Conservation (phyloP, 129 eudicot genomes). For the Lactuca sativa region DNA sequence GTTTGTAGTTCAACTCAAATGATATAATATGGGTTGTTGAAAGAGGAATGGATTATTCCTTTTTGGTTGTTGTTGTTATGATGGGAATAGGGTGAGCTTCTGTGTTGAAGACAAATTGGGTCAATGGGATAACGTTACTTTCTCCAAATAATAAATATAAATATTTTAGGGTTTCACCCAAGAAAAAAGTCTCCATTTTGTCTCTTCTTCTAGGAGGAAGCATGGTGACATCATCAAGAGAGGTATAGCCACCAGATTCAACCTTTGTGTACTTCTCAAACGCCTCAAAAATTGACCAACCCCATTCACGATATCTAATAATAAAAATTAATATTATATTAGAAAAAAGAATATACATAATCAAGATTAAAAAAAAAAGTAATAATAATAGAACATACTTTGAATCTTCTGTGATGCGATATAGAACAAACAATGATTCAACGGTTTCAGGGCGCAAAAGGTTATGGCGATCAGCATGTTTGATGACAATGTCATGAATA, state of each 20-base stretch:
- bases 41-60: constrained; percentile 20
- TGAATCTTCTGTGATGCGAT: constrained; percentile 90
- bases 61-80: constrained; percentile 30
- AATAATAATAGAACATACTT: constrained; percentile 47
- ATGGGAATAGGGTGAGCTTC: constrained; percentile 96
- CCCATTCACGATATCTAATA: constrained; percentile 92
- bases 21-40: constrained; percentile 10
- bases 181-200: constrained; percentile 95
- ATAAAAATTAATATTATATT: constrained; percentile 3
- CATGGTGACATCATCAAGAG: constrained; percentile 85
- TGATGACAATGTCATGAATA: constrained; percentile 72
- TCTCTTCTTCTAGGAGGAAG: constrained; percentile 83
- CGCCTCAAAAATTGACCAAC: constrained; percentile 94
- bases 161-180: constrained; percentile 88
- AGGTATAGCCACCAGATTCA: constrained; percentile 86
- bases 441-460: constrained; percentile 97
- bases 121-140: constrained; percentile 47
- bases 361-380: neutral
- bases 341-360: constrained; percentile 13
- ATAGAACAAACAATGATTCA: constrained; percentile 78
- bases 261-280: constrained; percentile 89
- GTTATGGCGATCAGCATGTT: constrained; percentile 91
- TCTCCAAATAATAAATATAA: constrained; percentile 64
- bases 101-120: constrained; percentile 77
- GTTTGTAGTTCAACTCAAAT: constrained; percentile 8